These are phyloP conservation scores for Parasarocladium wereldwijsianum DNA, from an alignment of 2,329 filamentous ascomycete species.

Conservation along the genomic window DNA sequence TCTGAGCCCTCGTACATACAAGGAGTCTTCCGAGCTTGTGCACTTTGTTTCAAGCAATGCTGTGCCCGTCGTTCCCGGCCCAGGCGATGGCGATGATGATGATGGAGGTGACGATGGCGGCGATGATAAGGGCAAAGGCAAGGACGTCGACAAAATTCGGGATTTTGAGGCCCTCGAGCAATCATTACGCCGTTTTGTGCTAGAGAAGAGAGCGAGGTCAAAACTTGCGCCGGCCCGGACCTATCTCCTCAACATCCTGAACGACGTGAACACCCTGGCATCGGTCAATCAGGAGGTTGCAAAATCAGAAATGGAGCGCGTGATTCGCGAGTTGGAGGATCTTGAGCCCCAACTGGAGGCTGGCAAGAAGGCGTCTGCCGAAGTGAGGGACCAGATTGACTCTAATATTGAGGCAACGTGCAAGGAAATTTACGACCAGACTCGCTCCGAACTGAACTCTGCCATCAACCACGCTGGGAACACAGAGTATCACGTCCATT, in stretches of 20 bases:
- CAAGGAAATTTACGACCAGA: conserved; percentile 73
- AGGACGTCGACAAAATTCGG: conserved; percentile 72
- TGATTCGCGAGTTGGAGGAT: conserved; percentile 64
- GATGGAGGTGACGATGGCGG: conserved; percentile 39
- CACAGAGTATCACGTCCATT: conserved; percentile 65
- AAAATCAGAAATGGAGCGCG: conserved; percentile 68
- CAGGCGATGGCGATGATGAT: conserved; percentile 37
- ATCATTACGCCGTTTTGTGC: conserved; percentile 78
- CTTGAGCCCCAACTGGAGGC: conserved; percentile 77
- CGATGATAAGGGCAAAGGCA: conserved; percentile 63
- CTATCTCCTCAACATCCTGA: conserved; percentile 84
- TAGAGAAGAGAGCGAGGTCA: conserved; percentile 88
- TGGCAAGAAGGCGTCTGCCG: conserved; percentile 62
- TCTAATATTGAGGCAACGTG: conserved; percentile 72
- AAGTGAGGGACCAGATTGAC: conserved; percentile 72
- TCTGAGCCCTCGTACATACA: conserved; percentile 84
- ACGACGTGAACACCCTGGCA: conserved; percentile 72
- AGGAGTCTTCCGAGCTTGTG: conserved; percentile 82
- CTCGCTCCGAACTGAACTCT: conserved; percentile 57
- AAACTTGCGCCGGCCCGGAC: conserved; percentile 93
- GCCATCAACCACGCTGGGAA: conserved; percentile 68
- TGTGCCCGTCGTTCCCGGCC: conserved; percentile 56
- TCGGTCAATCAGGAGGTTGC: conserved; percentile 80
- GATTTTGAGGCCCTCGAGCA: conserved; percentile 86
- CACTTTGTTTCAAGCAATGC: conserved; percentile 98